A percentile compares a stretch with the other conserved stretches of the same genome.
phyloP scores from a whole-genome alignment of 1,139 yeast genomes.

The Arxiozyma slooffiae region DNA sequence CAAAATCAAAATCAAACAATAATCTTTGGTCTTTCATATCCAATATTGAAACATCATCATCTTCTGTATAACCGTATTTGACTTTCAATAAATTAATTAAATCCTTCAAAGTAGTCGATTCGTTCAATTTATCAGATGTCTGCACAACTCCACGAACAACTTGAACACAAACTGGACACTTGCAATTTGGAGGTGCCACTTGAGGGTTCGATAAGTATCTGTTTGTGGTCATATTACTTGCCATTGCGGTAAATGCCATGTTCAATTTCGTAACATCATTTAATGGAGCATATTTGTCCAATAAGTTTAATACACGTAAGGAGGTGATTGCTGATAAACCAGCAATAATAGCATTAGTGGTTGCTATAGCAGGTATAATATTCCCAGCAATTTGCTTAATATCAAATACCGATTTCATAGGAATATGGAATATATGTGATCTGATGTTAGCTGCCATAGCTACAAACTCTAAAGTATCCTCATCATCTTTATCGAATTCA shows the following conservation, averaged over 20 bases:
- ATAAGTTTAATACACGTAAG: conserved; percentile 40
- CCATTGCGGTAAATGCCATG: conserved; percentile 57
- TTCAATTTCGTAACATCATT: conserved; percentile 28
- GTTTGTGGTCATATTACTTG: conserved; percentile 38
- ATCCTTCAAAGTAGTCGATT: conserved; percentile 31
- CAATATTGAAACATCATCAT: conserved; percentile 58
- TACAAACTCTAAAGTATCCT: conserved; percentile 80
- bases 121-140: conserved; percentile 25
- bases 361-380: conserved; percentile 96
- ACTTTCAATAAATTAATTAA: conserved; percentile 39
- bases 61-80: conserved; percentile 40
- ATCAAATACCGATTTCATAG: conserved; percentile 69
- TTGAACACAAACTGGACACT: conserved; percentile 63
- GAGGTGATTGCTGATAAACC: conserved; percentile 77
- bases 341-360: conserved; percentile 91
- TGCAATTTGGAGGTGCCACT: conserved; percentile 50
- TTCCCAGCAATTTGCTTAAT: conserved; percentile 93
- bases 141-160: conserved; percentile 44
- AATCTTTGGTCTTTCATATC: conserved; percentile 52
- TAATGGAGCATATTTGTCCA: conserved; percentile 16
- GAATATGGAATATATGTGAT: conserved; percentile 62
- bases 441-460: conserved; percentile 81
- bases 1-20: conserved; percentile 80
- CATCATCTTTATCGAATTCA: conserved; percentile 90
- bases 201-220: conserved; percentile 59